Base-by-base conservation (phyloP, 768 basidiomycete species). In the Psilocybe tampanensis region DNA sequence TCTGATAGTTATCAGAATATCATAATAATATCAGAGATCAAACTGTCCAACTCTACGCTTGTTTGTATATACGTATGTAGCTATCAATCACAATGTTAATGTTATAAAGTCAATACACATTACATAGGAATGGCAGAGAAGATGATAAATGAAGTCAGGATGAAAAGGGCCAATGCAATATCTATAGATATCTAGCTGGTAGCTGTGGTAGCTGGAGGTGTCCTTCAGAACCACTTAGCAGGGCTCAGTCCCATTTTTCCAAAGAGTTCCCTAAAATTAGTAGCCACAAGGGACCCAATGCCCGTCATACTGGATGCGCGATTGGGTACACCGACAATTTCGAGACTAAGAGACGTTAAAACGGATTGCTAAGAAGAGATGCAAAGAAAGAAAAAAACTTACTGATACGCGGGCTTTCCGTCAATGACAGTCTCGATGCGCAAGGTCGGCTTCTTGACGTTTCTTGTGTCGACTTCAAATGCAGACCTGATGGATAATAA, bases 391-490 rank as follows among this genome's bases (percentile, higher is more conserved):
- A 26, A 19, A 52, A 7, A 8, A n/a, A 65, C 81, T 45, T 50
- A 87, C 86, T 74, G 71, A 66, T 84, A 87, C 12, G 74, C 76
- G 8, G 74, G 62, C 43, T 73, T 74, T 34, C 89, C 89, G 59
- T 88, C 82, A 50, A 89, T 80, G 61, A 84, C 72, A 12, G 86
- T 74, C 65, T 88, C 83, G 13, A 91, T 62, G 22, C 74, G 74
- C 17, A 89, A 68, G 12, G 70, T 74, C 0, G 90, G 90, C 21
- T 72, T 72, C 26, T 74, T 65, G 4, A 70, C 62, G 60, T 86
- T 74, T 24, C 77, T 75, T 1, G 87, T 89, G 65, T 93, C 86
- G 22, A 93, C 74, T 66, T 89, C 88, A 44, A 93, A 79, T 0
- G 85, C 70, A 1, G 88, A 84, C 84, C 86, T 89, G 56, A 2